Conservation (phyloP, 257 asterid genomes). For the Jasminum sambac region DNA sequence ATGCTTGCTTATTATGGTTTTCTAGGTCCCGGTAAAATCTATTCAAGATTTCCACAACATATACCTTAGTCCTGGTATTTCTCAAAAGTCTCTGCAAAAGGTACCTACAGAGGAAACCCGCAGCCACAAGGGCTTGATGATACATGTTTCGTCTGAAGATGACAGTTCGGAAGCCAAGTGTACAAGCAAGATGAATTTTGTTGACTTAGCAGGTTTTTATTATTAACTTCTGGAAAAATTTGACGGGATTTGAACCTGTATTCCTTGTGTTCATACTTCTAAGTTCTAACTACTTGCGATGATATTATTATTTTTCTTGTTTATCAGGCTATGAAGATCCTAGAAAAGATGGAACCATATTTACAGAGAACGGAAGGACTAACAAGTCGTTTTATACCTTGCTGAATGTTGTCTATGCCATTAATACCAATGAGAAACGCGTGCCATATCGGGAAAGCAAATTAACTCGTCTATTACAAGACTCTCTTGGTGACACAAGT, state of each 20-base stretch:
- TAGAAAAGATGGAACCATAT: conserved; percentile 51
- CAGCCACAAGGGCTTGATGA: conserved; percentile 64
- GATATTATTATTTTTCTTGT: conserved; percentile 11
- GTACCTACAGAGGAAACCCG: conserved; percentile 40
- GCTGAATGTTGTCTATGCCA: conserved; percentile 67
- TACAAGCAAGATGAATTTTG: conserved; percentile 65
- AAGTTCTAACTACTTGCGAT: neutral
- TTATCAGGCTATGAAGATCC: conserved; percentile 76
- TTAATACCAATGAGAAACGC: conserved; percentile 52
- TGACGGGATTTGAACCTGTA: neutral
- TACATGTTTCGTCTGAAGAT: conserved; percentile 48
- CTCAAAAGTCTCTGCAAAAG: conserved; percentile 37
- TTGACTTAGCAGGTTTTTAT: conserved; percentile 79
- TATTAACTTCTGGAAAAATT: neutral
- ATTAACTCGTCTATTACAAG: conserved; percentile 77
- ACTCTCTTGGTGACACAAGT: conserved; percentile 69
- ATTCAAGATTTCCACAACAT: conserved; percentile 45
- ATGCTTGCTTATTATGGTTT: conserved; percentile 21
- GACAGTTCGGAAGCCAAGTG: conserved; percentile 36
- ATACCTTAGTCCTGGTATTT: conserved; percentile 33
- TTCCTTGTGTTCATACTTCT: neutral
- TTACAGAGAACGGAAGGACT: conserved; percentile 51
- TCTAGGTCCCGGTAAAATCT: conserved; percentile 58
- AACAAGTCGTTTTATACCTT: conserved; percentile 62
- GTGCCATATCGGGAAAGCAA: conserved; percentile 86